Evolutionary conservation across 2,329 filamentous ascomycete species (phyloP), one percentile per base, ranked within the genome.

Genomic region (Monilinia fructicola): DNA sequence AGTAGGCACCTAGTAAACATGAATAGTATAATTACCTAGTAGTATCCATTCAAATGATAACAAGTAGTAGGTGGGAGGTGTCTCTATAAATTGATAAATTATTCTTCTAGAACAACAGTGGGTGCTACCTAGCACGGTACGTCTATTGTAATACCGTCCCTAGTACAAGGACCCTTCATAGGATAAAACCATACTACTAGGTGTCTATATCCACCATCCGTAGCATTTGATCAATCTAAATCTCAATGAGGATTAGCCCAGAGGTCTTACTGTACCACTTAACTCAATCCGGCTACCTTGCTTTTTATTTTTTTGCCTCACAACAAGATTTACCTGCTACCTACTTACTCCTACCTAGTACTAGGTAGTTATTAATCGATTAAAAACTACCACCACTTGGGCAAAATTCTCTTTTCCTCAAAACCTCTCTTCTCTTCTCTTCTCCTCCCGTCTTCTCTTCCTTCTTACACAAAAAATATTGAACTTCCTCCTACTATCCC

Each of bases 391-490:
- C 5, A 48, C 18, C 21, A 35, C 28, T 50, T 23, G 42, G 38
- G 54, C 14, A 42, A 56, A 21, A 31, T 16, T 23, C 31, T n/a
- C 28, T 50, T 18, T 38, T 40, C 28, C 16, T 48, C 28, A 7
- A 60, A 60, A 54, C 53, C 44, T 46, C 44, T 46, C 18, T 6
- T 35, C 31, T 35, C 31, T 12, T 16, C 40, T 14, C 40, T 44
- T 18, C 40, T 46, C 4, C 16, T 46, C 9, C 14, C 42, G 12
- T 44, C 42, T 16, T 46, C 7, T 46, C 40, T 18, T 28, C n/a
- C 44, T 60, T 60, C 44, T 40, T 60, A 60, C 44, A 50, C 54
- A 23, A 50, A 50, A 60, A 60, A 26, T 26, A 21, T 46, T 4
- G 18, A 50, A 38, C 35, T 10, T n/a, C 38, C 44, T 16, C 23